phyloP scores from a whole-genome alignment of 345 rosid species.

The Physaria fendleri region DNA sequence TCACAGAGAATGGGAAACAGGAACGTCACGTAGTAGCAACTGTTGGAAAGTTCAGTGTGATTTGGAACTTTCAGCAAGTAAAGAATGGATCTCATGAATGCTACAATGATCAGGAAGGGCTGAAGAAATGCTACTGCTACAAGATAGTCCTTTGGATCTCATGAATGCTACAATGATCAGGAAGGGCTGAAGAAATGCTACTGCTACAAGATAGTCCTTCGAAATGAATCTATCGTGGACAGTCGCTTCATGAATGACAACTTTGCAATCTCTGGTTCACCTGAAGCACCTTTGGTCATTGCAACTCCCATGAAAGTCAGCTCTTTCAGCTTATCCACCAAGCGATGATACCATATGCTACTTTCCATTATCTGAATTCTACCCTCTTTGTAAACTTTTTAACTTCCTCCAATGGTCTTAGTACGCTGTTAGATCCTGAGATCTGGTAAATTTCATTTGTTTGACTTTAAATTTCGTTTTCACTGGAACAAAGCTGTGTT shows the following conservation, averaged over 20 bases:
- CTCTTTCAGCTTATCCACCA: constrained; percentile 92
- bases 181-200: constrained; percentile 83
- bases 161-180: constrained; percentile 71
- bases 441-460: background rate
- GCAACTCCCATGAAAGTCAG: constrained; percentile 96
- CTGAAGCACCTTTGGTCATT: constrained; percentile 95
- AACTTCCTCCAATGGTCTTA: background rate
- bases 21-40: constrained; percentile 94
- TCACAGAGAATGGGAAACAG: constrained; percentile 77
- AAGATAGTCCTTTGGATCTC: constrained; percentile 64
- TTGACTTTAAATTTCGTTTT: background rate
- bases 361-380: background rate
- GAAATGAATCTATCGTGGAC: constrained; percentile 87
- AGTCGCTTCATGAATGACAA: constrained; percentile 99
- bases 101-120: constrained; percentile 65
- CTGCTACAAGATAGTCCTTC: constrained; percentile 84
- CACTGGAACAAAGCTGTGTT: background rate
- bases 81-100: constrained; percentile 76
- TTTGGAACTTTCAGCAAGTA: constrained; percentile 82
- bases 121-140: constrained; percentile 89
- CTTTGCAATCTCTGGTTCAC: constrained; percentile 83
- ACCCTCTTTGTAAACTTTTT: constrained; percentile 17
- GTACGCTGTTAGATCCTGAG: constrained; percentile 14
- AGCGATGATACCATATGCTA: constrained; percentile 40
- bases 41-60: constrained; percentile 92